Evolutionary conservation across 768 basidiomycete genomes (phyloP).

Genomic region (Paxillus ammoniavirescens): DNA sequence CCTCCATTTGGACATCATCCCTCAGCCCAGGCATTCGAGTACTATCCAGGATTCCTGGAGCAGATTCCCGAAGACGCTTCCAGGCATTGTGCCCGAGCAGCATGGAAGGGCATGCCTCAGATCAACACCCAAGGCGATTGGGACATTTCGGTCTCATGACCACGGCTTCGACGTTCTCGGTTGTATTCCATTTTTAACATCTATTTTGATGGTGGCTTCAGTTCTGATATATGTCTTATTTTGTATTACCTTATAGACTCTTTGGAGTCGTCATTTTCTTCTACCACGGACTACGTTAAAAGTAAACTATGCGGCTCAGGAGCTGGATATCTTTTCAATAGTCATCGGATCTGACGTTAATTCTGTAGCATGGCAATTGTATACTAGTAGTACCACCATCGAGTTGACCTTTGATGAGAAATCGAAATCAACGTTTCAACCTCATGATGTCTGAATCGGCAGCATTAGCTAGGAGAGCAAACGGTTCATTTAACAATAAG

Average conservation of each 20-base stretch:
- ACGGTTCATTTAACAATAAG: background rate
- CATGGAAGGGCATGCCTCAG: conserved; percentile 62
- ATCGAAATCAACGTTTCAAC: too few relatives aligned
- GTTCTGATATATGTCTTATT: conserved; percentile 9
- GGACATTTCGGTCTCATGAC: conserved; percentile 71
- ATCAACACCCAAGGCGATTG: conserved; percentile 69
- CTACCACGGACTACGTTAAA: conserved; percentile 5
- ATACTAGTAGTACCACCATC: conserved; percentile 13
- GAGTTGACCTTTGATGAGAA: background rate
- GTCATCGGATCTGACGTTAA: conserved; percentile 7
- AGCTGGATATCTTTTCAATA: background rate
- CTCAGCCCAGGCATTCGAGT: conserved; percentile 27
- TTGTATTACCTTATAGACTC: conserved; percentile 9
- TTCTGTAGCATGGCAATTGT: conserved; percentile 26
- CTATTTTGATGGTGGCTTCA: conserved; percentile 1
- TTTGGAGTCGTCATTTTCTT: background rate
- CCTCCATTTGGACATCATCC: conserved; percentile 29
- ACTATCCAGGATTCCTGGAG: conserved; percentile 28
- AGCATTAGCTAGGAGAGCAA: background rate
- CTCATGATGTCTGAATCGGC: too few relatives aligned
- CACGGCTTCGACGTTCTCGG: background rate
- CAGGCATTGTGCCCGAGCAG: conserved; percentile 61
- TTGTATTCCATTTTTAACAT: background rate
- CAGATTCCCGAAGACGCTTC: conserved; percentile 12
- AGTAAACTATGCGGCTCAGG: conserved; percentile 7